These are phyloP conservation scores for Claviceps sp. DNA, from an alignment of 2,329 filamentous ascomycete genomes.

Conservation along the genomic window DNA sequence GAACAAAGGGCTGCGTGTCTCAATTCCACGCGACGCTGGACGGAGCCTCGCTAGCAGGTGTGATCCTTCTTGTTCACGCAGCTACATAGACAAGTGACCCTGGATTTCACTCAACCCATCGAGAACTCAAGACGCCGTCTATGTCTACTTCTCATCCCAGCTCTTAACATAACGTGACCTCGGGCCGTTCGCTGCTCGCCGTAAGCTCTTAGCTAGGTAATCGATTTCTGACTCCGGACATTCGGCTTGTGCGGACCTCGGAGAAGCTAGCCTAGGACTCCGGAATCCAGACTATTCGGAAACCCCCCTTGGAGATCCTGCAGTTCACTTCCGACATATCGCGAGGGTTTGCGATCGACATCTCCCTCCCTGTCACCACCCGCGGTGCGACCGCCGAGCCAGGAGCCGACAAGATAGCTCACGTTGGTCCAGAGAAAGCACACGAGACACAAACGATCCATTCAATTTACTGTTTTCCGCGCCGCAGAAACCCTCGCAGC, in stretches of 20 bases:
- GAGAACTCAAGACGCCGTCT: neutral
- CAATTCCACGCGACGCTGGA: no score
- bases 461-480: neutral
- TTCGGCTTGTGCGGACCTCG: neutral
- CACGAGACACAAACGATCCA: neutral
- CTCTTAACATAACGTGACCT: neutral
- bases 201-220: no score
- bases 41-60: no score
- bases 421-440: no score
- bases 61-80: neutral
- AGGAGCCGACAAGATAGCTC: neutral
- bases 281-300: neutral
- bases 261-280: neutral
- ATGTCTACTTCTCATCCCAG: neutral
- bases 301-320: neutral
- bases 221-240: neutral
- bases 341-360: neutral
- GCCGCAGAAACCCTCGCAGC: constrained; percentile 10
- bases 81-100: neutral
- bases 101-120: neutral
- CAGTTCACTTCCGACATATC: neutral
- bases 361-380: neutral
- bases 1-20: no score
- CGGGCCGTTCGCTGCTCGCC: neutral
- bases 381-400: neutral